A percentile compares a stretch with the other conserved stretches of the same genome.
phyloP scores from a whole-genome alignment of 140 eudicot species.

The Ambrosia hybrid region DNA sequence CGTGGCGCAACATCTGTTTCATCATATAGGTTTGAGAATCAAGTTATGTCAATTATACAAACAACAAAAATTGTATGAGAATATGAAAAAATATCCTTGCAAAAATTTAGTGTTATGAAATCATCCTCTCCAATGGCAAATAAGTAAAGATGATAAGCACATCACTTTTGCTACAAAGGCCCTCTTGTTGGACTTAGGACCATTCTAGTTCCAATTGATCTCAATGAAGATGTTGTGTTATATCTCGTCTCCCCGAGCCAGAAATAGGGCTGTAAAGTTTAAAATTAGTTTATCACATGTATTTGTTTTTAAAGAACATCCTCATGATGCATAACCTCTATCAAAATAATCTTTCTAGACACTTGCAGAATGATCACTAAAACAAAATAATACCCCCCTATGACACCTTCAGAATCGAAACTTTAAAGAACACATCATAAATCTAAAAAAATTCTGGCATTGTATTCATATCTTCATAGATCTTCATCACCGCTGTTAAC shows the following conservation, averaged over 20 bases:
- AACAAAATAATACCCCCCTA: background rate
- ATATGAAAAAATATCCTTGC: too few relatives aligned
- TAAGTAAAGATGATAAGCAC: too few relatives aligned
- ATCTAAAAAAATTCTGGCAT: slow-evolving; percentile 7
- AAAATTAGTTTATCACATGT: background rate
- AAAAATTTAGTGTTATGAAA: too few relatives aligned
- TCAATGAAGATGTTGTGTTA: background rate
- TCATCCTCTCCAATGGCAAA: too few relatives aligned
- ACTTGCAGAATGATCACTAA: background rate
- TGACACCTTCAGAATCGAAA: background rate
- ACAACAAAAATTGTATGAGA: too few relatives aligned
- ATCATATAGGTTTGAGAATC: too few relatives aligned
- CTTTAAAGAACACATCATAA: background rate
- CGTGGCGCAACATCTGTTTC: too few relatives aligned
- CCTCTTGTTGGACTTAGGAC: too few relatives aligned
- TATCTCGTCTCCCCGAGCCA: background rate
- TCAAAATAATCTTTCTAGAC: background rate
- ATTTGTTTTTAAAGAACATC: background rate
- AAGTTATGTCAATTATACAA: too few relatives aligned
- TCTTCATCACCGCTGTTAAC: slow-evolving; percentile 1
- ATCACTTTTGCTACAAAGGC: too few relatives aligned
- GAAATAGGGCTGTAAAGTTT: background rate
- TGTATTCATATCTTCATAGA: slow-evolving; percentile 3
- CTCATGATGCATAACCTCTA: slow-evolving; percentile 9
- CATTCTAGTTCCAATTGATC: too few relatives aligned